Conservation (phyloP, 1,284 basidiomycete genomes). For the Trametes polyzona region DNA sequence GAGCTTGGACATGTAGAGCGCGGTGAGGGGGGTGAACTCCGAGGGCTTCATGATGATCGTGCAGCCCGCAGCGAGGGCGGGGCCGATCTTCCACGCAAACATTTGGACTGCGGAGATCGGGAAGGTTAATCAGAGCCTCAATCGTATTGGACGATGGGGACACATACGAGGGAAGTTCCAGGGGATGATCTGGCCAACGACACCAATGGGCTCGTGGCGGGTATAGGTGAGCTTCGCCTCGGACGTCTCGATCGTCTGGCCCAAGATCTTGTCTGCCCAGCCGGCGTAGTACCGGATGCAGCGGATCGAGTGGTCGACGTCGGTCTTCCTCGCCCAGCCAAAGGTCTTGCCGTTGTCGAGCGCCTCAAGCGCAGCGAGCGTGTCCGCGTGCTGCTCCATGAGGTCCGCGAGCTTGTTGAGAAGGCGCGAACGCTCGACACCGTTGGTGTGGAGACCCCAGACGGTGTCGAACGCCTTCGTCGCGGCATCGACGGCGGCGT, state of each 20-base stretch:
- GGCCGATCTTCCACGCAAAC: slow-evolving; percentile 84
- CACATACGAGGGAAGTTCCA: slow-evolving; percentile 73
- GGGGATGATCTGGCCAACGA: slow-evolving; percentile 86
- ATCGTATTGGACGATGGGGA: not conserved
- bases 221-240: slow-evolving; percentile 80
- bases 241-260: slow-evolving; percentile 79
- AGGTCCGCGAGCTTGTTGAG: slow-evolving; percentile 74
- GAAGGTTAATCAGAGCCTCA: not conserved
- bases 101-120: slow-evolving; percentile 55
- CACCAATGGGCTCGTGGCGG: slow-evolving; percentile 92
- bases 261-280: slow-evolving; percentile 88
- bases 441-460: slow-evolving; percentile 76
- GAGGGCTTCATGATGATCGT: slow-evolving; percentile 86
- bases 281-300: slow-evolving; percentile 77
- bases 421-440: slow-evolving; percentile 64
- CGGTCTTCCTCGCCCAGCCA: slow-evolving; percentile 70
- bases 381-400: slow-evolving; percentile 74
- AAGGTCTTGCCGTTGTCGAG: slow-evolving; percentile 80
- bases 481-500: slow-evolving; percentile 78
- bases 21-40: slow-evolving; percentile 88
- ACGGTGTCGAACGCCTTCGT: slow-evolving; percentile 74
- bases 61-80: slow-evolving; percentile 87
- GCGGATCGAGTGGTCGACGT: slow-evolving; percentile 71
- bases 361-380: slow-evolving; percentile 80
- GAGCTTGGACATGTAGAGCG: slow-evolving; percentile 59